These are phyloP conservation scores for Leucocoprinus leucothites DNA, from an alignment of 768 basidiomycete genomes.

Conservation along the genomic window DNA sequence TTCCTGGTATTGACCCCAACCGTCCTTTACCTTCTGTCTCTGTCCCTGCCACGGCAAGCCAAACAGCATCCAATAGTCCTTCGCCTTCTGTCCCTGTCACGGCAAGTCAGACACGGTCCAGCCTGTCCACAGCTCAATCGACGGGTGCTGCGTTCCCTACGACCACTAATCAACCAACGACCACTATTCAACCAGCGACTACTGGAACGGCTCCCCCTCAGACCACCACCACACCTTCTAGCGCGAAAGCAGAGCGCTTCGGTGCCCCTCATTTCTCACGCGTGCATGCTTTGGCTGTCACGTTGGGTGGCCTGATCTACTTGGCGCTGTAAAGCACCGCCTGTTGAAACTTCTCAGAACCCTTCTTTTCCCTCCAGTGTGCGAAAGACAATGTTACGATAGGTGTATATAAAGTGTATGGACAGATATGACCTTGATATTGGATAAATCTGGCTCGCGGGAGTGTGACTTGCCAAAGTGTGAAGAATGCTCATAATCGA, in stretches of 20 bases:
- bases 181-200: neutral
- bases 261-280: conserved; percentile 9
- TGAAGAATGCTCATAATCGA: conserved; percentile 18
- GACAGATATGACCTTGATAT: neutral
- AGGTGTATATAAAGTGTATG: neutral
- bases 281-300: neutral
- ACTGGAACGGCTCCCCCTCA: conserved; percentile 5
- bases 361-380: neutral
- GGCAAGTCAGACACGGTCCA: too few relatives aligned
- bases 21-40: conserved; percentile 18
- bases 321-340: neutral
- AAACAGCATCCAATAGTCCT: too few relatives aligned
- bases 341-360: neutral
- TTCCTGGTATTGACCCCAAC: conserved; percentile 28
- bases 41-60: neutral
- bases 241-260: conserved; percentile 2
- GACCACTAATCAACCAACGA: too few relatives aligned
- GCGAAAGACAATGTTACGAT: neutral
- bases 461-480: too few relatives aligned
- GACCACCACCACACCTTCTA: neutral
- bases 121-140: too few relatives aligned
- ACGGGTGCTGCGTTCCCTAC: neutral
- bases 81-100: too few relatives aligned
- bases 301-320: neutral
- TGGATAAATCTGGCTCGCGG: neutral